Percentiles rank a stretch among this genome's conserved stretches.
phyloP scores from a whole-genome alignment of 2,329 filamentous ascomycete species.

The Massarina eburnea region DNA sequence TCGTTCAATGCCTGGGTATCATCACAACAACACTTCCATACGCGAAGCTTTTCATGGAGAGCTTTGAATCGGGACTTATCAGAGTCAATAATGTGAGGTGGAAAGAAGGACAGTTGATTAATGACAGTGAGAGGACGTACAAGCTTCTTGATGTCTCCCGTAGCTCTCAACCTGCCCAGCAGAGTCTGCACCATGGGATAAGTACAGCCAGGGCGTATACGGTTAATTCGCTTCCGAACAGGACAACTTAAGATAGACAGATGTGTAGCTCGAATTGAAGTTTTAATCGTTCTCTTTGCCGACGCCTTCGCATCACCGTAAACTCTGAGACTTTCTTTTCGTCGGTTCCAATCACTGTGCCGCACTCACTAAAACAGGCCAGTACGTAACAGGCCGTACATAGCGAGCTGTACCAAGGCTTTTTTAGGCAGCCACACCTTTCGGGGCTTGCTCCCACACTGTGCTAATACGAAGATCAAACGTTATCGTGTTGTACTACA shows the following conservation, averaged over 20 bases:
- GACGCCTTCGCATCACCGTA: too few species aligned
- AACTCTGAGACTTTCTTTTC: too few species aligned
- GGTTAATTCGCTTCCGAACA: neutral
- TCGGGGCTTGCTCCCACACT: too few species aligned
- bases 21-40: conserved; percentile 32
- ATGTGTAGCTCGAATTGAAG: too few species aligned
- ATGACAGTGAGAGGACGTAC: conserved; percentile 14
- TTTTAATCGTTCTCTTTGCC: too few species aligned
- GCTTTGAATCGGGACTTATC: conserved; percentile 27
- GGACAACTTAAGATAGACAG: neutral
- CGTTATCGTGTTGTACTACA: too few species aligned
- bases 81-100: conserved; percentile 22
- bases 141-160: conserved; percentile 21
- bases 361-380: too few species aligned
- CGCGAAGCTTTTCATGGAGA: conserved; percentile 19
- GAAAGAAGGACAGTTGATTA: conserved; percentile 13
- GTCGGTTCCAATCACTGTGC: too few species aligned
- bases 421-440: too few species aligned
- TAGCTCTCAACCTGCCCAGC: conserved; percentile 1
- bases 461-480: too few species aligned
- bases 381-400: too few species aligned
- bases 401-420: too few species aligned
- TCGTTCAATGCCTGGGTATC: conserved; percentile 26
- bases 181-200: neutral
- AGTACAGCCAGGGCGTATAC: neutral